These are phyloP conservation scores for Chrysanthemum seticuspe DNA, from an alignment of 129 eudicot genomes.

Conservation along the genomic window DNA sequence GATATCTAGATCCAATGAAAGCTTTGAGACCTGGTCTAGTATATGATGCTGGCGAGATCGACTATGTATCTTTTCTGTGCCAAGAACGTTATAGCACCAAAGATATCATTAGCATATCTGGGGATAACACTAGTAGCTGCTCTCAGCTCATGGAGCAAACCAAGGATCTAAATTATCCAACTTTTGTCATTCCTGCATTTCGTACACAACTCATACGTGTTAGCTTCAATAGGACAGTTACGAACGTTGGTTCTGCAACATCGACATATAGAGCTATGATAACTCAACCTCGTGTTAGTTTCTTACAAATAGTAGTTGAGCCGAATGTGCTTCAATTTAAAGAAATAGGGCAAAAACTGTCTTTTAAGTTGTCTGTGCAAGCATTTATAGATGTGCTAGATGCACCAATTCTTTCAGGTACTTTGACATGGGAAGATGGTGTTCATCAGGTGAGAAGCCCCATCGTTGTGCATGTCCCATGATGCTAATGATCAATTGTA, in stretches of 20 bases:
- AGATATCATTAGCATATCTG: slow-evolving; percentile 12
- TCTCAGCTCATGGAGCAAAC: neutral
- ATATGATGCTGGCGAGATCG: slow-evolving; percentile 29
- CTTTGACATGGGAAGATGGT: slow-evolving; percentile 28
- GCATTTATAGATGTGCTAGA: neutral
- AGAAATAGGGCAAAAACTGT: slow-evolving; percentile 20
- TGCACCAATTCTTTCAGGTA: slow-evolving; percentile 15
- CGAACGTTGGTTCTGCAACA: slow-evolving; percentile 26
- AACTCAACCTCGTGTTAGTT: neutral
- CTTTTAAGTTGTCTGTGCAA: slow-evolving; percentile 11
- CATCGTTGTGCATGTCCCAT: slow-evolving; percentile 31
- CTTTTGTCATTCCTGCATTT: slow-evolving; percentile 19
- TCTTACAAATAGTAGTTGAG: neutral
- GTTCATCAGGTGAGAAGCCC: slow-evolving; percentile 38
- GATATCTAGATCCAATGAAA: slow-evolving; percentile 22
- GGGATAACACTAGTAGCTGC: slow-evolving; percentile 17
- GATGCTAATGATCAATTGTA: neutral
- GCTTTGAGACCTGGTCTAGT: slow-evolving; percentile 30
- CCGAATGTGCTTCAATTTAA: slow-evolving; percentile 21
- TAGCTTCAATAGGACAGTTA: slow-evolving; percentile 9
- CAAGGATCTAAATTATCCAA: slow-evolving; percentile 30
- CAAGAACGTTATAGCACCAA: slow-evolving; percentile 3
- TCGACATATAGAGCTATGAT: slow-evolving; percentile 9
- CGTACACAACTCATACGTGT: neutral
- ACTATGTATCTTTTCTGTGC: slow-evolving; percentile 24